phyloP scores from a whole-genome alignment of 805 yeast genomes.

The Vanderwaltozyma tropicalis region DNA sequence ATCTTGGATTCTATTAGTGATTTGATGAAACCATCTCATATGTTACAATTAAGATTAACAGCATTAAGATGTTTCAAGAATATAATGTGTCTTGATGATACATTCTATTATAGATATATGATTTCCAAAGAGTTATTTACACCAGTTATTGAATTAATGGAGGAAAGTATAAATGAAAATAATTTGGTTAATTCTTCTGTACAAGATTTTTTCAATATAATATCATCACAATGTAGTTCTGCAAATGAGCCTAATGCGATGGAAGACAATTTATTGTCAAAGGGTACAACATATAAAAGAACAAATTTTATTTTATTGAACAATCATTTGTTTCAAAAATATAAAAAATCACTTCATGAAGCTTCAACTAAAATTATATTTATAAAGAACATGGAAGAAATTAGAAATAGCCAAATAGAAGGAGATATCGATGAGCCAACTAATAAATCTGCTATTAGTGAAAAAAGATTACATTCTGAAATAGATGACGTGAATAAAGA shows the following conservation, averaged over 20 bases:
- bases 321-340: constrained; percentile 23
- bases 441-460: constrained; percentile 1
- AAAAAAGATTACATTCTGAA: not conserved
- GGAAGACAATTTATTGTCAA: no score
- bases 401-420: not conserved
- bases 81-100: constrained; percentile 53
- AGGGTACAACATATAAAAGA: constrained; percentile 8
- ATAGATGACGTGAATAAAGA: not conserved
- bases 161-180: constrained; percentile 39
- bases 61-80: constrained; percentile 61
- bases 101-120: constrained; percentile 45
- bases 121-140: constrained; percentile 44
- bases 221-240: constrained; percentile 12
- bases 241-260: not conserved
- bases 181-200: constrained; percentile 68
- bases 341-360: not conserved
- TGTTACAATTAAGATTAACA: constrained; percentile 49
- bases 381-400: not conserved
- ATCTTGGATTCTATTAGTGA: constrained; percentile 46
- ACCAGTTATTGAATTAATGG: constrained; percentile 40
- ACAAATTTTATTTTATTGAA: constrained; percentile 19
- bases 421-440: not conserved
- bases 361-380: not conserved
- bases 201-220: constrained; percentile 51
- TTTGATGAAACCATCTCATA: constrained; percentile 32